A percentile compares a stretch with the other conserved stretches of the same genome.
Conservation (phyloP, 768 basidiomycete genomes). For the Podaxis carcinomalis region DNA sequence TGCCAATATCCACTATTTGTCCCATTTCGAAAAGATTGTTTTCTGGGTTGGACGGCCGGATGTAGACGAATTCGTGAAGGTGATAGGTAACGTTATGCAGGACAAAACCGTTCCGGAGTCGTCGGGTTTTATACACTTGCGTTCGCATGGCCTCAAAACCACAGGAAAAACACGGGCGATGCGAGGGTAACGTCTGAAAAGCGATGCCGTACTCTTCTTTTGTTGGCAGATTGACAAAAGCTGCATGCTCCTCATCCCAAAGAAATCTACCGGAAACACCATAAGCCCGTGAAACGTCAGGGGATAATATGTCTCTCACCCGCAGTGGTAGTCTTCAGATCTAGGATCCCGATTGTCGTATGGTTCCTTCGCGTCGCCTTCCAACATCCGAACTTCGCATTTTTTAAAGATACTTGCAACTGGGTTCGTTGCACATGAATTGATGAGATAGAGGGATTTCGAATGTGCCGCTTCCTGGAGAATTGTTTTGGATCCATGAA, state of each 20-base stretch:
- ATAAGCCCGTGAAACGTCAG: background rate
- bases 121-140: conserved; percentile 18
- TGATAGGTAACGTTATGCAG: conserved; percentile 49
- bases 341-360: conserved; percentile 34
- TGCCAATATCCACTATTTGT: conserved; percentile 42
- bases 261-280: conserved; percentile 32
- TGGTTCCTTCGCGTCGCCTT: conserved; percentile 40
- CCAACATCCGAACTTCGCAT: conserved; percentile 45
- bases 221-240: conserved; percentile 42
- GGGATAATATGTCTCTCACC: conserved; percentile 31
- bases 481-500: conserved; percentile 61
- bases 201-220: conserved; percentile 25
- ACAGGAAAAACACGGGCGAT: conserved; percentile 49
- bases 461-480: conserved; percentile 67
- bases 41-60: conserved; percentile 28
- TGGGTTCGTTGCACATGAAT: conserved; percentile 52
- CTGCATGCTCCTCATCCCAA: conserved; percentile 44
- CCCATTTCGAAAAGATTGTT: conserved; percentile 43
- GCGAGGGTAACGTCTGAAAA: conserved; percentile 21
- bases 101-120: conserved; percentile 30
- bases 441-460: conserved; percentile 49
- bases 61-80: conserved; percentile 56
- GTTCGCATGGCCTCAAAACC: conserved; percentile 27
- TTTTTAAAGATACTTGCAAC: conserved; percentile 55
- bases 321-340: conserved; percentile 51